Evolutionary conservation across 1,284 basidiomycete genomes (phyloP).

Genomic region (Anthracocystis setariae): DNA sequence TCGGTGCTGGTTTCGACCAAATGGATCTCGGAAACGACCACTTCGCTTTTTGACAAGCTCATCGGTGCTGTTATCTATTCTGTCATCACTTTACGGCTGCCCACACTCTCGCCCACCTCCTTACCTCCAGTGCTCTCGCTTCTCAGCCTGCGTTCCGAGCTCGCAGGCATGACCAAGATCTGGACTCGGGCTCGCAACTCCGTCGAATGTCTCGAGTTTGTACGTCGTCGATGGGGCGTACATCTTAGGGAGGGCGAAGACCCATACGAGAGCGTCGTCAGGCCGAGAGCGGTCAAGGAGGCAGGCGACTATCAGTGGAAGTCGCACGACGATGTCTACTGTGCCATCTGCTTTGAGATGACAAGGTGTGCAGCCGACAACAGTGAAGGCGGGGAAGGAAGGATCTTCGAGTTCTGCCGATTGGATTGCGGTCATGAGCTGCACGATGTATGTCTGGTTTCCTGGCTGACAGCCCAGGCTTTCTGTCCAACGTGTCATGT

Average conservation of each 20-base stretch:
- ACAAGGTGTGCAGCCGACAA: conserved; percentile 10
- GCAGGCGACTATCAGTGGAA: conserved; percentile 45
- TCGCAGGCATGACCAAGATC: conserved; percentile 36
- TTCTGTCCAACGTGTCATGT: conserved; percentile 56
- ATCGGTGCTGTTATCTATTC: conserved; percentile 48
- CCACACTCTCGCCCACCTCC: conserved; percentile 53
- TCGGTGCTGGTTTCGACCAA: conserved; percentile 45
- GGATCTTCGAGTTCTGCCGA: conserved; percentile 28
- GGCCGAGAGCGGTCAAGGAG: conserved; percentile 28
- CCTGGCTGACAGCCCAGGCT: conserved; percentile 50
- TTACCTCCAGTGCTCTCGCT: conserved; percentile 49
- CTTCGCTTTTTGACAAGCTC: conserved; percentile 39
- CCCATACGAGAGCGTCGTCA: conserved; percentile 20
- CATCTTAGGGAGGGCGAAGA: conserved; percentile 19
- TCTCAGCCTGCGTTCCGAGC: conserved; percentile 45
- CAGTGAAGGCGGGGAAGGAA: not conserved
- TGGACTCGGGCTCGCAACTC: conserved; percentile 44
- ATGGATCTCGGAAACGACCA: conserved; percentile 50
- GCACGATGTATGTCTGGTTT: conserved; percentile 52
- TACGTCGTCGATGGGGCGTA: conserved; percentile 48
- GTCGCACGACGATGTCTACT: conserved; percentile 44
- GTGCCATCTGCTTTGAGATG: conserved; percentile 54
- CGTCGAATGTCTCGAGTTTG: conserved; percentile 56
- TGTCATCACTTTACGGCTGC: conserved; percentile 45
- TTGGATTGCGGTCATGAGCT: conserved; percentile 56